Evolutionary conservation across 1,284 basidiomycete species (phyloP), one percentile per base, ranked within the genome.

Genomic region (Kwoniella shivajii): DNA sequence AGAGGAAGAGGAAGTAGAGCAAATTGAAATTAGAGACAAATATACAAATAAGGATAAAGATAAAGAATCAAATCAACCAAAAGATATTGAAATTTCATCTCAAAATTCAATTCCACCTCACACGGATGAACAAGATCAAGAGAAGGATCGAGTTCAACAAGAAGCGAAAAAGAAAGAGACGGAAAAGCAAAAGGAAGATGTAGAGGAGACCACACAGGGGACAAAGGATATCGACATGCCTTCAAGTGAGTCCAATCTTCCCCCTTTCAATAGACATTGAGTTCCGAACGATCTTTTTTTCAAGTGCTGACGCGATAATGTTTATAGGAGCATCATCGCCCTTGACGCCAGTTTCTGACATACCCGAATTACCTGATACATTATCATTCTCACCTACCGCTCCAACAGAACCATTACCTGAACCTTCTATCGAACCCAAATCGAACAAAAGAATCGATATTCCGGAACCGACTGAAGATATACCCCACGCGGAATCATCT

Each of bases 331-430:
- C 42, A 6, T 58, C 58, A n/a, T 65, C 65, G 1, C 65, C 69
- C 13, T 55, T 71, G 1, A 64, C 66, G 1, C 52, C 60, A 3
- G 18, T 68, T 4, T 66, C 65, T 4, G 65, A 67, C 43, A 55
- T 68, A 11, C 68, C 68, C 2, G 53, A 58, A 33, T 44, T 58
- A 42, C 49, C 59, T 33, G 58, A 47, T 22, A 42, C 34, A 0
- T 44, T 60, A n/a, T 20, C 47, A 18, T 22, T 55, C 6, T 55
- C 57, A 3, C 52, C 38, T 24, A 36, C 30, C 7, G 22, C 34
- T 18, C 36, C 33, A 7, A 49, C 37, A 38, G 39, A 22, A 14
- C 30, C 43, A n/a, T 6, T 30, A 18, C 14, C 54, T 26, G 41
- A n/a, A 47, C 4, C 43, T 26, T 11, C 45, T 22, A 24, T 33